Evolutionary conservation across 768 basidiomycete genomes (phyloP).

Genomic region (Tricholoma saponaceum): DNA sequence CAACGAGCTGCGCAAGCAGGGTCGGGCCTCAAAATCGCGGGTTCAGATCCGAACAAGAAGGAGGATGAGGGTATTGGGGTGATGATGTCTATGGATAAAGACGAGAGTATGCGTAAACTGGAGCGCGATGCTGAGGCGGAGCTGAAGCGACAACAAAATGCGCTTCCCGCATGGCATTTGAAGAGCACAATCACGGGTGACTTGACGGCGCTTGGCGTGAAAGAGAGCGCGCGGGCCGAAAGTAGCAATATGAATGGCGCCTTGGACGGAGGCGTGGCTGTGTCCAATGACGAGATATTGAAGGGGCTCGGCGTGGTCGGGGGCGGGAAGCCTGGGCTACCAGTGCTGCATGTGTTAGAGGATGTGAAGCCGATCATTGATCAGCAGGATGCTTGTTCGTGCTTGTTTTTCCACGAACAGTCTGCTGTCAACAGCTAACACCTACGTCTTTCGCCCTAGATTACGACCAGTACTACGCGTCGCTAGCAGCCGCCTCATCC

Average conservation of each 20-base stretch:
- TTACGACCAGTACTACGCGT: constrained; percentile 82
- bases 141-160: constrained; percentile 85
- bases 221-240: constrained; percentile 59
- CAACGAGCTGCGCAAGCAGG: constrained; percentile 49
- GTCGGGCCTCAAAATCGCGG: constrained; percentile 68
- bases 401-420: background rate
- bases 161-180: constrained; percentile 91
- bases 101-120: constrained; percentile 65
- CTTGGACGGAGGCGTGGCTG: constrained; percentile 22
- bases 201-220: constrained; percentile 80
- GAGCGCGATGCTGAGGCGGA: constrained; percentile 81
- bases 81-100: constrained; percentile 87
- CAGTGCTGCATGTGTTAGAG: constrained; percentile 16
- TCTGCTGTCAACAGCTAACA: background rate
- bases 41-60: constrained; percentile 53
- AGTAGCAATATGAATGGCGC: constrained; percentile 14
- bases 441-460: constrained; percentile 34
- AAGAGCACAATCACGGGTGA: constrained; percentile 95
- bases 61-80: constrained; percentile 81
- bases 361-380: constrained; percentile 33
- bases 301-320: constrained; percentile 63
- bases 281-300: constrained; percentile 69
- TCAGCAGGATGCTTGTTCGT: constrained; percentile 65
- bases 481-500: constrained; percentile 57
- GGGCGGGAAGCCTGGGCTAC: constrained; percentile 22